Conservation (phyloP, 495 filamentous ascomycete genomes). For the Tuber microsphaerosporum region DNA sequence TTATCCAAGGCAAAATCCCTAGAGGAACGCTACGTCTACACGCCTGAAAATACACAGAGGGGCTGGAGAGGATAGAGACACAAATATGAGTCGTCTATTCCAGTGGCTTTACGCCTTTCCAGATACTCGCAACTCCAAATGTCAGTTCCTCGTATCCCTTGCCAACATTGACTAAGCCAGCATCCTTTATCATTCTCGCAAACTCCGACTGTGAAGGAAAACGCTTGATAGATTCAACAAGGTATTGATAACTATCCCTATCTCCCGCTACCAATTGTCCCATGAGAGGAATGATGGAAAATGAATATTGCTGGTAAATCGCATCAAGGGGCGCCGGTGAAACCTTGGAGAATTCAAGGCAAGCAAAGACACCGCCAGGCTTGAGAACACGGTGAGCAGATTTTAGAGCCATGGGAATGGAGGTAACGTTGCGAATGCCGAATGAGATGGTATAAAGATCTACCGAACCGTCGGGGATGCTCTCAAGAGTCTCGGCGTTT, state of each 20-base stretch:
- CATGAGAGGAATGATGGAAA: conserved; percentile 85
- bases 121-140: conserved; percentile 85
- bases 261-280: conserved; percentile 93
- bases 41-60: not conserved
- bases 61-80: not conserved
- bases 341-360: conserved; percentile 89
- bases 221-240: conserved; percentile 93
- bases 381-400: conserved; percentile 84
- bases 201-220: conserved; percentile 84
- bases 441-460: conserved; percentile 98
- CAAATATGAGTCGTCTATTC: conserved; percentile 1
- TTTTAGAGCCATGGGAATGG: conserved; percentile 68
- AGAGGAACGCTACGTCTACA: not conserved
- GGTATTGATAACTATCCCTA: conserved; percentile 92
- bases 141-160: conserved; percentile 81
- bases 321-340: conserved; percentile 59
- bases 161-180: conserved; percentile 74
- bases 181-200: conserved; percentile 75
- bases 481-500: conserved; percentile 73
- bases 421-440: conserved; percentile 91
- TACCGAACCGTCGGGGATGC: conserved; percentile 57
- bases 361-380: conserved; percentile 92
- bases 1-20: not conserved
- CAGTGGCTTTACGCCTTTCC: conserved; percentile 80
- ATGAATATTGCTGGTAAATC: conserved; percentile 95